Conservation (phyloP, 2,329 filamentous ascomycete genomes). For the Paecilomyces sp. region DNA sequence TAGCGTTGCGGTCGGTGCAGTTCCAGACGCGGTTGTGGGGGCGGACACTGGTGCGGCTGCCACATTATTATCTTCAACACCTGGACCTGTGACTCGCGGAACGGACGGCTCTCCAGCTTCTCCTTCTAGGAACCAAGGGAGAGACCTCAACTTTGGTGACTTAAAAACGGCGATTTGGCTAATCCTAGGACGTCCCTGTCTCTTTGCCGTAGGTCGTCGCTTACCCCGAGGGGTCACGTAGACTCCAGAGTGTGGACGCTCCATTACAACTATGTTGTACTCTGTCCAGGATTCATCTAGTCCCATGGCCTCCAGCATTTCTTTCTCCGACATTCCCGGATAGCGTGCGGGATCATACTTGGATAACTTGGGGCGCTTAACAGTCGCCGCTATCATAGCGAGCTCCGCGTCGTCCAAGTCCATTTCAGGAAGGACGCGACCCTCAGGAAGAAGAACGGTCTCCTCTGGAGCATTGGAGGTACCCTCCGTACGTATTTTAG, state of each 20-base stretch:
- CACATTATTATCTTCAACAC: not conserved
- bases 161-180: constrained; percentile 36
- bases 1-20: not conserved
- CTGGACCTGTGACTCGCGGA: not conserved
- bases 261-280: constrained; percentile 29
- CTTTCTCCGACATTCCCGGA: constrained; percentile 27
- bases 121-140: constrained; percentile 29
- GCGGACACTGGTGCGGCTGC: not conserved
- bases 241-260: constrained; percentile 30
- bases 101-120: not conserved
- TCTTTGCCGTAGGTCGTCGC: constrained; percentile 29
- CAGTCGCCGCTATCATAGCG: not conserved
- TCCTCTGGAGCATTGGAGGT: not conserved
- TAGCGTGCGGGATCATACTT: constrained; percentile 13
- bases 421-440: not conserved
- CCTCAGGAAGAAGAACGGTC: not conserved
- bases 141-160: constrained; percentile 19
- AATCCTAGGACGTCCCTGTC: constrained; percentile 29
- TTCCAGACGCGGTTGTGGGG: not conserved
- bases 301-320: constrained; percentile 31
- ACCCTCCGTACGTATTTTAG: not conserved
- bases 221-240: constrained; percentile 34
- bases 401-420: constrained; percentile 6
- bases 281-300: constrained; percentile 36
- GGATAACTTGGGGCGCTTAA: constrained; percentile 6